Evolutionary conservation across 1,284 basidiomycete genomes (phyloP), one percentile per base, ranked within the genome.

Genomic region (Baeospora myosura): DNA sequence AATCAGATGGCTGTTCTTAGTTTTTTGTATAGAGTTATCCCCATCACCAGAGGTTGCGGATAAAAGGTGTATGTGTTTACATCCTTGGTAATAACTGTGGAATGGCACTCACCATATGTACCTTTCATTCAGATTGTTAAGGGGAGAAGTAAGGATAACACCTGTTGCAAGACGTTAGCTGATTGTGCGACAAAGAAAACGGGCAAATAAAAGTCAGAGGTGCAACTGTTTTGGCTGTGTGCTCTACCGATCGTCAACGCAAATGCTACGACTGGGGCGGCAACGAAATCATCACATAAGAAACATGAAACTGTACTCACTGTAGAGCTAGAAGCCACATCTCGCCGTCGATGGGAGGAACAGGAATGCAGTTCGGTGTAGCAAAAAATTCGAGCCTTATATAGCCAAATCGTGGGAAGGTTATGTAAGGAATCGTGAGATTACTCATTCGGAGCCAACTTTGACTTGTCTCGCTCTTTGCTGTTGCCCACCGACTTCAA

Each of bases 261-360:
- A 30, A 29, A 41, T 42, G 56, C 57, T 59, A 58, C 45, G 56
- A 59, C 59, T 61, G 56, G 57, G 58, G 59, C 57, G 57, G 57
- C 57, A 55, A 54, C 41, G 51, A 52, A 51, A 48, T 53, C 51
- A 54, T 56, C 55, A 57, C 23, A 10, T 11, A 14, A 37, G 14
- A 37, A 16, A 37, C 5, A 22, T 20, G 8, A 37, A 22, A 28
- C n/a, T 8, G 26, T 28, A 28, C 26, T 28, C 26, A 28, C 26
- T 28, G 8, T 8, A 28, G n/a, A n/a, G n/a, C n/a, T n/a, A n/a
- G n/a, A n/a, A n/a, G n/a, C n/a, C n/a, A n/a, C n/a, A n/a, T n/a
- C n/a, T n/a, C n/a, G n/a, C n/a, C n/a, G n/a, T n/a, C n/a, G n/a
- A n/a, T n/a, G n/a, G n/a, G n/a, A n/a, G n/a, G n/a, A n/a, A n/a